Percentiles rank a stretch among this genome's conserved stretches.
phyloP scores from a whole-genome alignment of 169 alveolate species.

The Eimeria sp. region DNA sequence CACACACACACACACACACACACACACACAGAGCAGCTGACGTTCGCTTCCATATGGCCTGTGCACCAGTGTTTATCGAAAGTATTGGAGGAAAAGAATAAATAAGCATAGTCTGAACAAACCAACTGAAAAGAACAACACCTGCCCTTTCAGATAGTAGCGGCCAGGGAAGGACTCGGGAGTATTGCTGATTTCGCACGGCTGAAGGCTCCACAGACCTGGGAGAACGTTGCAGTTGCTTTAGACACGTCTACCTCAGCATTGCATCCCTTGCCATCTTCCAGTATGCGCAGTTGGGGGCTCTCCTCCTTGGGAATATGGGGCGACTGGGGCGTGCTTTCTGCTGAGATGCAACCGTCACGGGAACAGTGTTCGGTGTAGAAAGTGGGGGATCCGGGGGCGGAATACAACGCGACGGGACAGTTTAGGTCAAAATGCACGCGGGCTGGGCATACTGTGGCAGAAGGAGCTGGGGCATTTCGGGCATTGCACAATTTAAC shows the following conservation, averaged over 20 bases:
- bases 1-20: too few species aligned
- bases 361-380: constrained; percentile 13
- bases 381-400: background rate
- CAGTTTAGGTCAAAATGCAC: background rate
- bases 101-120: too few species aligned
- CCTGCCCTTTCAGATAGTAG: too few species aligned
- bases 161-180: background rate
- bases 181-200: background rate
- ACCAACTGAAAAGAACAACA: too few species aligned
- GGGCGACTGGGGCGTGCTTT: background rate
- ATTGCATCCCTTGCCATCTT: background rate
- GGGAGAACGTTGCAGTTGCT: background rate
- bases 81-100: too few species aligned
- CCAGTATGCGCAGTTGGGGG: background rate
- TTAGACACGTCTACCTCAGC: background rate
- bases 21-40: background rate
- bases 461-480: too few species aligned
- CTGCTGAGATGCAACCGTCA: background rate
- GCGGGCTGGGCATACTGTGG: background rate
- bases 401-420: background rate
- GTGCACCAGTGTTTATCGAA: too few species aligned
- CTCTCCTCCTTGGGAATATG: background rate
- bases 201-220: background rate
- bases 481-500: background rate
- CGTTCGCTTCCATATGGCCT: too few species aligned